Percentiles rank a stretch among this genome's conserved stretches.
Evolutionary conservation across 345 rosid genomes (phyloP).

Genomic region (Acer campestre): DNA sequence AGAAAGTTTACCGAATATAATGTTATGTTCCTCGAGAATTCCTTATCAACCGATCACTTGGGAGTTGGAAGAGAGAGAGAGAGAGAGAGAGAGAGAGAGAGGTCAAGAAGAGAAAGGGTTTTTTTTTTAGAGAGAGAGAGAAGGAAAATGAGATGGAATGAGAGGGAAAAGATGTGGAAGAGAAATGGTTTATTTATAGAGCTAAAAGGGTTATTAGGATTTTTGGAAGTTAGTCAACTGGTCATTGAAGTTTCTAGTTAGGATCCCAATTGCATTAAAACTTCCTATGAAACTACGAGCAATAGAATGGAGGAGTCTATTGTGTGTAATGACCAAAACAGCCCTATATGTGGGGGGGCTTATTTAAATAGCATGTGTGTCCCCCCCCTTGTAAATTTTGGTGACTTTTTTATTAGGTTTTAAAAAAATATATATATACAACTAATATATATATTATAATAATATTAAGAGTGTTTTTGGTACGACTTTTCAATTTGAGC

Average conservation of each 20-base stretch:
- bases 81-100: background rate
- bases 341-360: background rate
- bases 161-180: background rate
- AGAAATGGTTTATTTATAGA: conserved; percentile 25
- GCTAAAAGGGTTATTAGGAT: background rate
- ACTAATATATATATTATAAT: too few relatives aligned
- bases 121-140: background rate
- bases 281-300: background rate
- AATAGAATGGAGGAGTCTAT: background rate
- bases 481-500: too few relatives aligned
- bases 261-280: conserved; percentile 10
- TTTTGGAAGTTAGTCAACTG: conserved; percentile 17
- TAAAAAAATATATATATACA: background rate
- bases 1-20: background rate
- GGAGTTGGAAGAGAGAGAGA: background rate
- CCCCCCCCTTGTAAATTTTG: background rate
- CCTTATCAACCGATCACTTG: too few relatives aligned
- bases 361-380: too few relatives aligned
- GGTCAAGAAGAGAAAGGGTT: background rate
- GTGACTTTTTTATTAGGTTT: conserved; percentile 7
- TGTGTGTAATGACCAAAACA: background rate
- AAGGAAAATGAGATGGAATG: conserved; percentile 1
- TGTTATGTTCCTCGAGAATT: background rate
- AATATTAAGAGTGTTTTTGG: too few relatives aligned
- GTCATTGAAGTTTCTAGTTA: background rate